phyloP scores from a whole-genome alignment of 2,329 filamentous ascomycete species.

The Botrytis paeoniae region DNA sequence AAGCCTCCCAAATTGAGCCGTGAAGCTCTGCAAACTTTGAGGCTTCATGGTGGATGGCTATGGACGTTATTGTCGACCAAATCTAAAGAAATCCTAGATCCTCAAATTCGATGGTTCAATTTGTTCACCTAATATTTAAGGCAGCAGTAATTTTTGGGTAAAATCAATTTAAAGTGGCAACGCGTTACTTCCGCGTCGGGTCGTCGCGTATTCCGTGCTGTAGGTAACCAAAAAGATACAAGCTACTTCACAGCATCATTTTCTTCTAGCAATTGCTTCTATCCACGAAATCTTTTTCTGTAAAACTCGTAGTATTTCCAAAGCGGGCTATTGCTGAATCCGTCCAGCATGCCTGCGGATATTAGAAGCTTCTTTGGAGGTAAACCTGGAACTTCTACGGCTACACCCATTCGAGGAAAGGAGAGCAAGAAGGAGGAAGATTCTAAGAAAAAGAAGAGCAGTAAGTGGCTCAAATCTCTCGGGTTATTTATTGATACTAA shows the following conservation, averaged over 20 bases:
- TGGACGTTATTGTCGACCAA: constrained; percentile 17
- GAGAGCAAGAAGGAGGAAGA: constrained; percentile 37
- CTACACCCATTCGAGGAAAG: constrained; percentile 49
- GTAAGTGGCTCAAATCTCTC: constrained; percentile 23
- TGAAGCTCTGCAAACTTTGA: constrained; percentile 32
- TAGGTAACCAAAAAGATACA: constrained; percentile 10
- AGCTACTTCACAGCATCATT: constrained; percentile 5
- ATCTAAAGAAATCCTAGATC: neutral
- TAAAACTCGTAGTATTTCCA: neutral
- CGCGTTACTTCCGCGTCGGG: constrained; percentile 18
- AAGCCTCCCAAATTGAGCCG: constrained; percentile 34
- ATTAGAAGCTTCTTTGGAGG: constrained; percentile 89
- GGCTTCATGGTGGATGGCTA: constrained; percentile 32
- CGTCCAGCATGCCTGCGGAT: constrained; percentile 72
- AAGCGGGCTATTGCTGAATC: neutral
- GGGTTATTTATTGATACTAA: constrained; percentile 21
- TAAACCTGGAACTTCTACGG: constrained; percentile 50
- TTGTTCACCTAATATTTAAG: neutral
- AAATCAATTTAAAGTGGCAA: constrained; percentile 18
- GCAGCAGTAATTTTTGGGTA: neutral
- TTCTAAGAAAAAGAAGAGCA: constrained; percentile 37
- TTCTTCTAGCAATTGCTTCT: constrained; percentile 11
- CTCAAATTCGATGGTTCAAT: constrained; percentile 3
- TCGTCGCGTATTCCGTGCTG: constrained; percentile 13
- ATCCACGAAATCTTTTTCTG: neutral